Base-by-base conservation (phyloP, 75 land plant genomes). In the Pinus albicaulis region DNA sequence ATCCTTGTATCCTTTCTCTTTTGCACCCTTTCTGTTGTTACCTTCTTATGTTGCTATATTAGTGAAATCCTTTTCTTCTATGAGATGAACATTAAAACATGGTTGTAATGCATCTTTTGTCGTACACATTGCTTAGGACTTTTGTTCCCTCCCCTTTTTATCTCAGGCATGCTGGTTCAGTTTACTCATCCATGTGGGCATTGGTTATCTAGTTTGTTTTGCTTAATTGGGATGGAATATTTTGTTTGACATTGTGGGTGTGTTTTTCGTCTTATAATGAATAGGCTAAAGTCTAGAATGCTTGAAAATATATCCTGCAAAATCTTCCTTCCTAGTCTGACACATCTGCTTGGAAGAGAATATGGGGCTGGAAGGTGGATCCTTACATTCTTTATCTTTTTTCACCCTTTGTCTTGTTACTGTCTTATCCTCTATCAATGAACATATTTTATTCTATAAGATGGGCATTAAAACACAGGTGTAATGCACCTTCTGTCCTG, bases 231-330 rank as follows among this genome's bases (percentile, higher is more conserved):
- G 31, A 31, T 31, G 31, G 31, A 31, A 31, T 31, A 31, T 31
- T 31, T 31, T 31, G 31, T 31, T 31, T 31, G 31, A 31, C 31
- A 31, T 31, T 31, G 31, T 31, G 31, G 31, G 31, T 31, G 31
- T 31, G 31, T 31, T 31, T 31, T 31, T 31, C 1, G 31, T 31
- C 31, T 31, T 31, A 31, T 31, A 31, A 31, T 31, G 31, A 31
- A 31, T 31, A 31, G 31, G 31, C 31, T 85, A 96, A 96, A 77
- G 78, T 93, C 59, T 96, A 97, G 99, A 96, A 96, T 89, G 99
- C 97, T 82, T 97, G 99, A 44, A 96, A 96, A 80, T 96, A 90
- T 81, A 80, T 94, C 41, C 66, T 91, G 59, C 99, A 94, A 17
- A 96, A 96, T 78, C 76, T 95, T 78, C 98, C 98, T 34, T 75